Percentiles rank a stretch among this genome's conserved stretches.
Conservation (phyloP, 2,329 filamentous ascomycete species). For the Cercospora sp. region DNA sequence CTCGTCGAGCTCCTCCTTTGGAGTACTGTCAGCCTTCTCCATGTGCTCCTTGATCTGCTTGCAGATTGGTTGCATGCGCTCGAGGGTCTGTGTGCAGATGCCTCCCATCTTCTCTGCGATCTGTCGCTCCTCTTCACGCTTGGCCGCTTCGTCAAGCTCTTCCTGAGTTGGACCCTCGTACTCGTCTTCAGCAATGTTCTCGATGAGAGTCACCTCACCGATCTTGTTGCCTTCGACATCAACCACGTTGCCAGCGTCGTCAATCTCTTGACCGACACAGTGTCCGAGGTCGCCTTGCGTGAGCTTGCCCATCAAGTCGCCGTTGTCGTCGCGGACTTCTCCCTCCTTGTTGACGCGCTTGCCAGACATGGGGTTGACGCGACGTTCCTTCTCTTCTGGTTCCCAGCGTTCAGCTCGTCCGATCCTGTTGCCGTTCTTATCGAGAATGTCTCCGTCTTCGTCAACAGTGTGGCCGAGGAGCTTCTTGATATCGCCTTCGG, state of each 20-base stretch:
- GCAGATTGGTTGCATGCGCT: conserved; percentile 80
- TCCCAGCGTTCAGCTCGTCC: conserved; percentile 56
- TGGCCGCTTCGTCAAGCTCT: conserved; percentile 51
- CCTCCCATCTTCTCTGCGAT: conserved; percentile 73
- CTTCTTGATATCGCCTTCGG: conserved; percentile 54
- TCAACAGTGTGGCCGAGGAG: conserved; percentile 53
- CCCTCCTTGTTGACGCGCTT: conserved; percentile 56
- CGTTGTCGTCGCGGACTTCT: conserved; percentile 54
- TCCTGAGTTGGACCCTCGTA: conserved; percentile 58
- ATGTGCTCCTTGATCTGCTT: conserved; percentile 84
- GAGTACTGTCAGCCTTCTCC: conserved; percentile 74
- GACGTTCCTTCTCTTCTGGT: conserved; percentile 55
- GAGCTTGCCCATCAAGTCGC: conserved; percentile 52
- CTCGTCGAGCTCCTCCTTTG: conserved; percentile 86
- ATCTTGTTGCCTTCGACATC: conserved; percentile 63
- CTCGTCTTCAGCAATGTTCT: conserved; percentile 55
- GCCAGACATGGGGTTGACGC: conserved; percentile 61
- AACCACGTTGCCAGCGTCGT: conserved; percentile 55
- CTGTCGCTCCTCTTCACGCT: conserved; percentile 68
- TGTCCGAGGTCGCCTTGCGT: conserved; percentile 54
- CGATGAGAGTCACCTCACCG: conserved; percentile 62
- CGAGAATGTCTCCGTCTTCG: conserved; percentile 54
- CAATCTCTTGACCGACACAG: conserved; percentile 54
- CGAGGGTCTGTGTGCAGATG: conserved; percentile 75
- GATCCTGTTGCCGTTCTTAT: conserved; percentile 56